phyloP scores from a whole-genome alignment of 2,329 filamentous ascomycete species.

The Lasiodiplodia sp. region DNA sequence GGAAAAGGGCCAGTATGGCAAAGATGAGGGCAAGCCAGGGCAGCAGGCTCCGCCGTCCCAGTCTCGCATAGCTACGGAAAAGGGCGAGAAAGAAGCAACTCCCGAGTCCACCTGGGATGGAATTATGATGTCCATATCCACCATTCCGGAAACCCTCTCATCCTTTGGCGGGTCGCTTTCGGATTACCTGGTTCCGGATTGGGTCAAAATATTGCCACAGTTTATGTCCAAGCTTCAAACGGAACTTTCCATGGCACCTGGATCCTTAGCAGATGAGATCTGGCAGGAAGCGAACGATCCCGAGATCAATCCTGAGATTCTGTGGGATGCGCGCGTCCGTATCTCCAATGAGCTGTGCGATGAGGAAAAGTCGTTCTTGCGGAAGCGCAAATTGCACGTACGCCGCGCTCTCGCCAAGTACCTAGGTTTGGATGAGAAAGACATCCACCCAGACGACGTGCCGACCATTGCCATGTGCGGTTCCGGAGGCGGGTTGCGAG shows the following conservation, averaged over 20 bases:
- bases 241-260: slow-evolving; percentile 86
- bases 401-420: slow-evolving; percentile 81
- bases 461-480: slow-evolving; percentile 93
- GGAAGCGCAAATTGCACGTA: slow-evolving; percentile 72
- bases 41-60: slow-evolving; percentile 45
- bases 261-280: slow-evolving; percentile 89
- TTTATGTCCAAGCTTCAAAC: slow-evolving; percentile 84
- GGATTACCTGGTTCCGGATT: slow-evolving; percentile 78
- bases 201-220: slow-evolving; percentile 77
- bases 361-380: slow-evolving; percentile 80
- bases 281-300: slow-evolving; percentile 91
- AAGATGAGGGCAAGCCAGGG: slow-evolving; percentile 34
- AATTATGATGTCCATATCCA: slow-evolving; percentile 41
- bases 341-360: slow-evolving; percentile 81
- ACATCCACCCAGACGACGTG: slow-evolving; percentile 91
- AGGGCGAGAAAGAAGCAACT: slow-evolving; percentile 34
- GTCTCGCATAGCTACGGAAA: slow-evolving; percentile 39
- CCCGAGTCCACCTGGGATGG: slow-evolving; percentile 42
- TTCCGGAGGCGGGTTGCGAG: slow-evolving; percentile 88
- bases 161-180: slow-evolving; percentile 64
- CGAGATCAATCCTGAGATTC: slow-evolving; percentile 83
- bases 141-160: slow-evolving; percentile 39
- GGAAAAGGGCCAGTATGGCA: background rate
- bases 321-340: slow-evolving; percentile 80
- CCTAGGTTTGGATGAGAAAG: slow-evolving; percentile 75